Percentiles rank a stretch among this genome's conserved stretches.
phyloP scores from a whole-genome alignment of 78 protist genomes.

The Dictyostelium discoideum region DNA sequence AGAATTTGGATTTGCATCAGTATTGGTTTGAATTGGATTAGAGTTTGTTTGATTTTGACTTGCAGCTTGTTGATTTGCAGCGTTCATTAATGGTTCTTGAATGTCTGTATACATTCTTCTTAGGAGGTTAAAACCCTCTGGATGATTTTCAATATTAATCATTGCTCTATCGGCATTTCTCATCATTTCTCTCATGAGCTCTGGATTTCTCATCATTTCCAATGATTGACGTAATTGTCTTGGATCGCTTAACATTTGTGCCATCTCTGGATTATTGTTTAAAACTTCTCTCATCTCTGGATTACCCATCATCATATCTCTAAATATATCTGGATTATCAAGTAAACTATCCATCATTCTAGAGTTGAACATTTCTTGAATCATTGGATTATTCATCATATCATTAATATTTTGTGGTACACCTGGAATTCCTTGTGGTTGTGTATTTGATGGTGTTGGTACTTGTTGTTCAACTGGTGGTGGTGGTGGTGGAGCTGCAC shows the following conservation, averaged over 20 bases:
- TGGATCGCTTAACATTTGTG: conserved; percentile 90
- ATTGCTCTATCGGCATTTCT: conserved; percentile 91
- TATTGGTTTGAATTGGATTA: not conserved
- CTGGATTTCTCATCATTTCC: conserved; percentile 92
- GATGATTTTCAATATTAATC: conserved; percentile 90
- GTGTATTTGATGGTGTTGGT: conserved; percentile 26
- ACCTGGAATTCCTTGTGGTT: conserved; percentile 55
- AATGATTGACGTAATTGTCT: conserved; percentile 85
- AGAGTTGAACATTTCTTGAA: conserved; percentile 87
- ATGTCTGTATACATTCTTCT: conserved; percentile 89
- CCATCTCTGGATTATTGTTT: conserved; percentile 93
- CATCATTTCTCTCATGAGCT: conserved; percentile 94
- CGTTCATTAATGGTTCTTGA: conserved; percentile 89
- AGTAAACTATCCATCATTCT: conserved; percentile 86
- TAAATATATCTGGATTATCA: conserved; percentile 88
- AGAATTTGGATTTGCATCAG: conserved; percentile 80
- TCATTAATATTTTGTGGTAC: conserved; percentile 43
- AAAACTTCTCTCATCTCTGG: conserved; percentile 92
- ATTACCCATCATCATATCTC: conserved; percentile 82
- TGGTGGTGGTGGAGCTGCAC: conserved; percentile 59
- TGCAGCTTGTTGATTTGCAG: conserved; percentile 71
- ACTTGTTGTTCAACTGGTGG: conserved; percentile 67
- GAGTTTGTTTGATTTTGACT: conserved; percentile 69
- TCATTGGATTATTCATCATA: conserved; percentile 73
- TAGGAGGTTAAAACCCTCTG: conserved; percentile 91